Evolutionary conservation across 2,329 filamentous ascomycete species (phyloP).

Genomic region (Trichoderma koningii): DNA sequence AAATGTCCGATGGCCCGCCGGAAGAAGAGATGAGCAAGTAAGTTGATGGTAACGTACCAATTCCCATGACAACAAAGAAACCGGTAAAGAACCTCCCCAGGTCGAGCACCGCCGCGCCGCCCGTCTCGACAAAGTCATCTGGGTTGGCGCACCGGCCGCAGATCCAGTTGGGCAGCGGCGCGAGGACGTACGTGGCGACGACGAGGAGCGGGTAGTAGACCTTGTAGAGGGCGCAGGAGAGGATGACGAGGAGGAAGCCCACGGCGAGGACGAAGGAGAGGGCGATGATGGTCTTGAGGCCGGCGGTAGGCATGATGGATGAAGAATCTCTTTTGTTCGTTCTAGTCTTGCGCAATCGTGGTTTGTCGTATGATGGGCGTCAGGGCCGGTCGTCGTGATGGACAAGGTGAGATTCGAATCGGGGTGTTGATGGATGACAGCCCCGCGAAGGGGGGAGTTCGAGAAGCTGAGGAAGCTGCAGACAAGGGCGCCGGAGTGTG

Average conservation of each 20-base stretch:
- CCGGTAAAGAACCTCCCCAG: constrained; percentile 93
- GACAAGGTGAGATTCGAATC: not conserved
- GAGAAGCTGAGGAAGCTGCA: not conserved
- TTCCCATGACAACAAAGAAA: constrained; percentile 95
- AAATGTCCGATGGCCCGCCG: not conserved
- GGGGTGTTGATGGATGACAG: constrained; percentile 4
- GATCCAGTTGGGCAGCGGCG: constrained; percentile 95
- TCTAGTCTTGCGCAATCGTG: too few relatives aligned
- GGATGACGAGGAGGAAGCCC: constrained; percentile 97
- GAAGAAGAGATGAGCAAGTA: not conserved
- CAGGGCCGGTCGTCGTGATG: constrained; percentile 10
- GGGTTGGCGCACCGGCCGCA: constrained; percentile 84
- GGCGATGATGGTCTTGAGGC: constrained; percentile 97
- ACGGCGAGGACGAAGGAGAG: constrained; percentile 99
- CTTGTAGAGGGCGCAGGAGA: constrained; percentile 92
- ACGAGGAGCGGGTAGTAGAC: constrained; percentile 95
- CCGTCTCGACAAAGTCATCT: constrained; percentile 91
- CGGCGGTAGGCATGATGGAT: constrained; percentile 68
- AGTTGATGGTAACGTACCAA: constrained; percentile 65
- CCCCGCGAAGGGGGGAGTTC: constrained; percentile 26
- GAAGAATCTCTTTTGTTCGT: constrained; percentile 30
- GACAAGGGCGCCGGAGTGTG: not conserved
- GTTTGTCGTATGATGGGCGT: not conserved
- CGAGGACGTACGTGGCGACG: constrained; percentile 91
- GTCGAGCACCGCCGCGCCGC: constrained; percentile 82